phyloP scores from a whole-genome alignment of 768 basidiomycete species.

The Rhizopogon sp. region DNA sequence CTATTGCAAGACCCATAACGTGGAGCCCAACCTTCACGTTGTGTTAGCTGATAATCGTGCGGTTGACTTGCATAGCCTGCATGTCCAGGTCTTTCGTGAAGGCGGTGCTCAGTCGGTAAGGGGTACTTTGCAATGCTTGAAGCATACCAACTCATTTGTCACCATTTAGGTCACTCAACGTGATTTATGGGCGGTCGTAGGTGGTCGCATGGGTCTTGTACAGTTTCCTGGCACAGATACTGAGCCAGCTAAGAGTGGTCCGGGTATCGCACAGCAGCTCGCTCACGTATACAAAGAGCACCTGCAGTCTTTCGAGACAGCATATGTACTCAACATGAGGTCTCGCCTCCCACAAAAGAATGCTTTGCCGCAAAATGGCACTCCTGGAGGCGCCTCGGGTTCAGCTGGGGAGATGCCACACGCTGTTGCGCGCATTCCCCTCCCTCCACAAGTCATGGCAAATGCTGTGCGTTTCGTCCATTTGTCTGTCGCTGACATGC shows the following conservation, averaged over 20 bases:
- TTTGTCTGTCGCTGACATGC: constrained; percentile 45
- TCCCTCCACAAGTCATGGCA: constrained; percentile 32
- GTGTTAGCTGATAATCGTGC: constrained; percentile 46
- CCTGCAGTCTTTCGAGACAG: constrained; percentile 50
- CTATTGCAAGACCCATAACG: constrained; percentile 38
- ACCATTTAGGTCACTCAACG: constrained; percentile 43
- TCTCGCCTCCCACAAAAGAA: constrained; percentile 15
- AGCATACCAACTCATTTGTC: constrained; percentile 5
- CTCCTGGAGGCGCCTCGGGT: constrained; percentile 1
- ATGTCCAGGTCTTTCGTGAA: constrained; percentile 53
- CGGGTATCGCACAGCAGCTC: constrained; percentile 55
- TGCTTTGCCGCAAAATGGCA: constrained; percentile 10
- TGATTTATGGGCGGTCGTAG: constrained; percentile 63
- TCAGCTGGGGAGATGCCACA: neutral
- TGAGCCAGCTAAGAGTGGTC: constrained; percentile 60
- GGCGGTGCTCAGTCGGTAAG: constrained; percentile 48
- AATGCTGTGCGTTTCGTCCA: constrained; percentile 45
- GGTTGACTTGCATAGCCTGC: constrained; percentile 59
- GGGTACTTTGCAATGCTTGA: constrained; percentile 4
- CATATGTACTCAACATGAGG: constrained; percentile 40
- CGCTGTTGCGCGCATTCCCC: neutral
- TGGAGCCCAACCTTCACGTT: constrained; percentile 36
- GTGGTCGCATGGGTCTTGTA: constrained; percentile 60
- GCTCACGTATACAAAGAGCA: constrained; percentile 57
- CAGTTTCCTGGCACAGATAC: constrained; percentile 57